These are phyloP conservation scores for Penstemon eatonii DNA, from an alignment of 257 asterid genomes.

Conservation along the genomic window DNA sequence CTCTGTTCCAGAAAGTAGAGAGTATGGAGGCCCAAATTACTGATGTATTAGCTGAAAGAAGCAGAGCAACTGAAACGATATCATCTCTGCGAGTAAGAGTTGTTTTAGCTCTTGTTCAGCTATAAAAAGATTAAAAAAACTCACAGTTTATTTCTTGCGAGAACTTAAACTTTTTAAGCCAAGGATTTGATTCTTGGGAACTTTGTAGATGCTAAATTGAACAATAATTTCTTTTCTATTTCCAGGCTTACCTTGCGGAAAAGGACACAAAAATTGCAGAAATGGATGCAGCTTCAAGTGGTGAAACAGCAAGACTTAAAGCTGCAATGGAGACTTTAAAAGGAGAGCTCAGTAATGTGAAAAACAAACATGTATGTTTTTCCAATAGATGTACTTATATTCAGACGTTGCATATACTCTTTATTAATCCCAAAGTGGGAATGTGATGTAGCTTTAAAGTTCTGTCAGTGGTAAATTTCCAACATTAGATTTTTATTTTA, in stretches of 20 bases:
- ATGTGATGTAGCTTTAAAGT: background rate
- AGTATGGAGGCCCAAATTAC: constrained; percentile 81
- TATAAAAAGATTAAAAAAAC: constrained; percentile 17
- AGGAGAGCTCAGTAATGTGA: constrained; percentile 78
- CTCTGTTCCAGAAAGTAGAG: constrained; percentile 69
- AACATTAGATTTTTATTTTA: background rate
- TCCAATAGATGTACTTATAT: background rate
- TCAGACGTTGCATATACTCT: constrained; percentile 13
- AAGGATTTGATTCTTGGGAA: constrained; percentile 12
- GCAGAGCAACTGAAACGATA: constrained; percentile 80
- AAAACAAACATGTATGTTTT: constrained; percentile 64
- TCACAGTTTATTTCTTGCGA: constrained; percentile 15
- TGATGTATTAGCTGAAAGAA: constrained; percentile 76
- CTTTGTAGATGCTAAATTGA: constrained; percentile 29
- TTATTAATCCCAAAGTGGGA: constrained; percentile 11
- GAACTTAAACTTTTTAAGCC: constrained; percentile 21
- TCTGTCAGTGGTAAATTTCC: background rate
- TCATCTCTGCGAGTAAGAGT: constrained; percentile 74
- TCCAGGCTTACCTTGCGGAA: constrained; percentile 69
- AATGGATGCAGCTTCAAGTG: constrained; percentile 98
- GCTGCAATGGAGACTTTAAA: constrained; percentile 84
- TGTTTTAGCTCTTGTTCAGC: constrained; percentile 27
- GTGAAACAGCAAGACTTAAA: constrained; percentile 89
- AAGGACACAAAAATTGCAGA: constrained; percentile 91
- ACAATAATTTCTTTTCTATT: constrained; percentile 24